Base-by-base conservation (phyloP, 768 basidiomycete genomes). In the Pleurotus sapidus region DNA sequence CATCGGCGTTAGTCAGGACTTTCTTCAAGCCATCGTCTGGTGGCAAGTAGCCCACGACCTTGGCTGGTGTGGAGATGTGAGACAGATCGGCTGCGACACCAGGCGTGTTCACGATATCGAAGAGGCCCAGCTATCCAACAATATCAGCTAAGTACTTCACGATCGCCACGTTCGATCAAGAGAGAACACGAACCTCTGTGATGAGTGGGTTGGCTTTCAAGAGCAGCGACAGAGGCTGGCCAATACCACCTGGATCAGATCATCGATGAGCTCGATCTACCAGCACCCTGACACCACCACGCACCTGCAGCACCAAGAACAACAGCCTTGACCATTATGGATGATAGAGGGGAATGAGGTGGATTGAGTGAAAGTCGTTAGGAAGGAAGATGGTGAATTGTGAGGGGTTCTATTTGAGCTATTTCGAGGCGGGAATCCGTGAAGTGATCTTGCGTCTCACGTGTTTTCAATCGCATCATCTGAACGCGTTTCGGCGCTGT, bases 21-120 rank as follows among this genome's bases (percentile, higher is more conserved):
- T 89, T 90, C 75, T 88, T 84, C 60, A 96, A 79, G 34, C 93
- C 93, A 59, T 90, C 89, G 65, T 95, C 79, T 38, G 87, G 79
- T 59, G 88, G 81, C 15, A 93, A 81, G 70, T 79, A 89, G n/a
- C 94, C 95, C 59, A 82, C 78, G 25, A 94, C 88, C 72, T 89
- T 89, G 43, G 93, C 87, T 9, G 89, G 86, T 38, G 95, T 95
- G 53, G 91, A 81, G 74, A 98, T 95, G 72, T 98, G 96, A 57
- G 91, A 89, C 58, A 98, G 80, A 77, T 99, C 96, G 58, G 87
- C 92, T 37, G 95, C 94, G 61, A 99, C 96, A 68, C 96, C 96
- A 14, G 93, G 93, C n/a, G 95, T 90, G 73, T 93, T 91, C 67
- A 95, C 93, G 74, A 98, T 95, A 93, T 98, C 96, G 70, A 81